Base-by-base conservation (phyloP, 192 early-diverging fungal species). In the Backusella circina region DNA sequence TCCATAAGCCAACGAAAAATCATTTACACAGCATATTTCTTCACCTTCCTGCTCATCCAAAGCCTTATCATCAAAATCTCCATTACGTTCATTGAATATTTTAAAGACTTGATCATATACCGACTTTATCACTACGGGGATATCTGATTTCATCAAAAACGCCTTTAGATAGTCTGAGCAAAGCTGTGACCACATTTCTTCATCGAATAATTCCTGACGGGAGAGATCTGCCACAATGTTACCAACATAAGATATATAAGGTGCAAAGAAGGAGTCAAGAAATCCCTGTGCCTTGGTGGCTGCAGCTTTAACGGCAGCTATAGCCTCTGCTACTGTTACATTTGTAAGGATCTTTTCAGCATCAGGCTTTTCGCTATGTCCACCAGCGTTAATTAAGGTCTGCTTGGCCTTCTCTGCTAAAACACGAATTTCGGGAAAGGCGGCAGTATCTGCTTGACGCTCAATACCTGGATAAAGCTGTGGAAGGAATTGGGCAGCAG, bases 1-100 rank as follows among this genome's bases (percentile, higher is more conserved):
- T 77, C 93, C 92, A 80, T 93, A 93, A 35, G 91, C 93, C 47
- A 93, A 77, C 10, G 91, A 91, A 84, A 93, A 94, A 73, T 91
- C 91, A 75, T 87, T 87, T 79, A 90, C 86, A 81, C 80, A 80
- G 69, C 83, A 84, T 12, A 83, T 79, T 66, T 86, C 88, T 75
- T 83, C 86, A 50, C 83, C 86, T 18, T 87, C 84, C 64, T 84
- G 84, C 9, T 84, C 38, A 39, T 87, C 83, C 30, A 83, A 82
- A 3, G 82, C 82, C 18, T 44, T 57, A 35, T 80, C 79, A 54
- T 87, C 83, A 39, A 75, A 81, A 30, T 76, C 81, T 64, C 83
- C 77, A 80, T 72, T 80, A 3, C 78, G 79, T 15, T 67, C 70
- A 21, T 73, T 54, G 64, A 33, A 78, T 15, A 78, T n/a, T 0